phyloP scores from a whole-genome alignment of 176 grass and related monocot species.

The Oryza punctata region DNA sequence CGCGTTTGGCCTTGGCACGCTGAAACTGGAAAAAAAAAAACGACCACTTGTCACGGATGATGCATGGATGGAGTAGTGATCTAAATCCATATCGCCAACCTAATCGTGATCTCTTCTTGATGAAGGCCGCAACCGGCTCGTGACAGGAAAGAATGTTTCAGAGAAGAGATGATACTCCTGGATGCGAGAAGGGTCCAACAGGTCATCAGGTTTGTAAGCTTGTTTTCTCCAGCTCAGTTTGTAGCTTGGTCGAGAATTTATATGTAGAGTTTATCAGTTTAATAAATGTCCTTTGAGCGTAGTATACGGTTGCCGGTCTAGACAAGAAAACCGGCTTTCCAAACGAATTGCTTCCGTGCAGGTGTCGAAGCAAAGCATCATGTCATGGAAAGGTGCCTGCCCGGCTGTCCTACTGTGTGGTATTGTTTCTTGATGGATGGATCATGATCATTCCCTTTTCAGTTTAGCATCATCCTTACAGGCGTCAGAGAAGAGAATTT shows the following conservation, averaged over 20 bases:
- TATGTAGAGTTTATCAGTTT: neutral
- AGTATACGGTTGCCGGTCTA: neutral
- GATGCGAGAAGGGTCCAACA: neutral
- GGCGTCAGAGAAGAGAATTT: neutral
- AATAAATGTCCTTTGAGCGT: neutral
- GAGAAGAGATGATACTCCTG: neutral
- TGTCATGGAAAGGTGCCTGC: constrained; percentile 1
- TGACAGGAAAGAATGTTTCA: neutral
- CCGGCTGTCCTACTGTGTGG: neutral
- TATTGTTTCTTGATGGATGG: neutral
- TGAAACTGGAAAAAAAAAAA: neutral
- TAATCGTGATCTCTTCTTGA: neutral
- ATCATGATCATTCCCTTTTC: neutral
- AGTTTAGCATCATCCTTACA: neutral
- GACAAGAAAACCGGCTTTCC: neutral
- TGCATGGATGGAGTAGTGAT: no score
- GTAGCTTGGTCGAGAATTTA: neutral
- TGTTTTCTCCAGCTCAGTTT: neutral
- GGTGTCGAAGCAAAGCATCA: neutral
- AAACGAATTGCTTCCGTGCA: neutral
- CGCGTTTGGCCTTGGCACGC: neutral
- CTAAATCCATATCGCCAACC: neutral
- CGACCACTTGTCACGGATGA: neutral
- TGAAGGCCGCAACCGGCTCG: neutral
- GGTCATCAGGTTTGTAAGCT: no score